Evolutionary conservation across 2,329 filamentous ascomycete genomes (phyloP).

Genomic region (Apiospora saccharicola): DNA sequence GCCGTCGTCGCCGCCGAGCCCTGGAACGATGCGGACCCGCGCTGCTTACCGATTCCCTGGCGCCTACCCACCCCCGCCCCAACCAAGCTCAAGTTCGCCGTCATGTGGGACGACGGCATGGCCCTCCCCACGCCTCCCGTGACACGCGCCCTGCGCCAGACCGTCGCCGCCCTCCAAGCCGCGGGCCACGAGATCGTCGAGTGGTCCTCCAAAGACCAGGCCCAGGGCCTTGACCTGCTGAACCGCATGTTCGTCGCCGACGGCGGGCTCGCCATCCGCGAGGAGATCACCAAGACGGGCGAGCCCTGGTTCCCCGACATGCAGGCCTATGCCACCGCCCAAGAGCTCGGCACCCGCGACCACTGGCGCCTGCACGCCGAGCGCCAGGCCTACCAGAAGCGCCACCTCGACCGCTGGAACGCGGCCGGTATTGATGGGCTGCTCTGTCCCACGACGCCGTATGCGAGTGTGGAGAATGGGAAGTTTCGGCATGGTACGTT

Average conservation of each 20-base stretch:
- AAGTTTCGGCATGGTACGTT: constrained; percentile 52
- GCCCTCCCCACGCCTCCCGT: constrained; percentile 73
- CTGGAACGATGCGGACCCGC: constrained; percentile 61
- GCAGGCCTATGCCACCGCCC: constrained; percentile 37
- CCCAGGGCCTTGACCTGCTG: constrained; percentile 47
- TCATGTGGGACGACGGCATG: constrained; percentile 71
- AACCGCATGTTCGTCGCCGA: constrained; percentile 57
- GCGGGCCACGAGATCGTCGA: constrained; percentile 61
- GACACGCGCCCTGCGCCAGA: constrained; percentile 58
- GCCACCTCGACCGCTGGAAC: constrained; percentile 55
- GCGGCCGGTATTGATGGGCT: constrained; percentile 65
- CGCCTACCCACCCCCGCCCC: constrained; percentile 37
- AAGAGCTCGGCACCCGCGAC: constrained; percentile 49
- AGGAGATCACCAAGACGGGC: constrained; percentile 49
- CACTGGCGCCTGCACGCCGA: constrained; percentile 58
- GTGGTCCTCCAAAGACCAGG: constrained; percentile 56
- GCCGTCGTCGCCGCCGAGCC: constrained; percentile 59
- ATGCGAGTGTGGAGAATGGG: constrained; percentile 51
- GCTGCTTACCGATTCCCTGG: constrained; percentile 68
- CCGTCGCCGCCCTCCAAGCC: constrained; percentile 51
- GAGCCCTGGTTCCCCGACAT: constrained; percentile 47
- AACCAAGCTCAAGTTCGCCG: constrained; percentile 61
- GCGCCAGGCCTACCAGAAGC: constrained; percentile 53
- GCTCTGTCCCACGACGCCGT: constrained; percentile 62
- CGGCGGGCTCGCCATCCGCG: constrained; percentile 50